These are phyloP conservation scores for Jasminum sambac DNA, from an alignment of 257 asterid species.

Conservation along the genomic window DNA sequence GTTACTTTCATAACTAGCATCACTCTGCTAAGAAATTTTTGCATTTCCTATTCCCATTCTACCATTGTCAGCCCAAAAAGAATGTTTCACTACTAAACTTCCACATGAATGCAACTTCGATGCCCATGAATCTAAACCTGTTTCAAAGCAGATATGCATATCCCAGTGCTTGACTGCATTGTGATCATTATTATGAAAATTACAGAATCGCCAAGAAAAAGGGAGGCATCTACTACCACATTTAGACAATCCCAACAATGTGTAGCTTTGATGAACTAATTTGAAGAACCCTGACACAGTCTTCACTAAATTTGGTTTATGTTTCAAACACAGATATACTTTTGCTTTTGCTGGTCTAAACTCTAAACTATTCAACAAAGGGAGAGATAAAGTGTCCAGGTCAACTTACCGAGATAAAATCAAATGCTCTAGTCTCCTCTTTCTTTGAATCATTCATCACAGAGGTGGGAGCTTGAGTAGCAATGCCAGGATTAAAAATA, in stretches of 20 bases:
- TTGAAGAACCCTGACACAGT: constrained; percentile 7
- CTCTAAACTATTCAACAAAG: background rate
- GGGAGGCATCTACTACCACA: background rate
- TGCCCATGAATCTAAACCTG: background rate
- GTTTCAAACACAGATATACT: constrained; percentile 4
- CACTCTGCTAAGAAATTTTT: constrained; percentile 8
- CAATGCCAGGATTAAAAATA: constrained; percentile 70
- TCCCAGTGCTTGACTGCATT: constrained; percentile 1
- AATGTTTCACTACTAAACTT: constrained; percentile 2
- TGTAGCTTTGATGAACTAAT: constrained; percentile 10
- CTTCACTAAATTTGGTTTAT: background rate
- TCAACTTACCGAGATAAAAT: constrained; percentile 86
- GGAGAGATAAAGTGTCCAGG: constrained; percentile 15
- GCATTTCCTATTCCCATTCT: background rate
- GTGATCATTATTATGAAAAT: background rate
- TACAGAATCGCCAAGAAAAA: constrained; percentile 3
- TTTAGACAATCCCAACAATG: constrained; percentile 7
- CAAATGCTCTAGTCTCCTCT: constrained; percentile 88
- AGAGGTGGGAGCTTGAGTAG: constrained; percentile 75
- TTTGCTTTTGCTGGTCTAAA: background rate
- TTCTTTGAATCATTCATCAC: constrained; percentile 69
- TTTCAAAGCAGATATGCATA: constrained; percentile 7
- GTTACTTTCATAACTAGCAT: background rate
- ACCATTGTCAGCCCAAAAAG: background rate
- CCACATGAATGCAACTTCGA: background rate